Base-by-base conservation (phyloP, 1,139 yeast genomes). In the Tardiomyces depauwii region DNA sequence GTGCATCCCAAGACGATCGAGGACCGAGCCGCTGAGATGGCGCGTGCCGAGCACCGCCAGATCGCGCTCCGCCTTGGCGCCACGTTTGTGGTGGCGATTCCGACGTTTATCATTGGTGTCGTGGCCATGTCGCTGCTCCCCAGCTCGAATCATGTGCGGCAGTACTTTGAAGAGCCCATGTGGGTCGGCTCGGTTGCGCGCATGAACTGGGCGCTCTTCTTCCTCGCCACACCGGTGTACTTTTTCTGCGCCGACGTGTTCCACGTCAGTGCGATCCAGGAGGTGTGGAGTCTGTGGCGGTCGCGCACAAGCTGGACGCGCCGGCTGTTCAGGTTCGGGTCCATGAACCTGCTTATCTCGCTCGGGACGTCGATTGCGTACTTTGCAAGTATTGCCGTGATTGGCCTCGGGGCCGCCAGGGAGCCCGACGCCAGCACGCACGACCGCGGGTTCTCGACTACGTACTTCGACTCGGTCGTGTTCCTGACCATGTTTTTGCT, bases 401-500 rank as follows among this genome's bases (percentile, higher is more conserved):
- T 83, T 25, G 69, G 65, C 1, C 56, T 81, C 19, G 71, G 80
- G 39, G 73, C 85, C 7, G 44, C 45, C 13, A 43, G 50, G 0
- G 59, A 57, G 28, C 66, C 71, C 23, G 48, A 60, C 5, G 16
- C 36, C 4, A 10, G 5, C 16, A 57, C 42, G 36, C n/a, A 42
- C 32, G 41, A 47, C 46, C 47, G 50, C 58, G 85, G 80, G 0
- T 72, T 73, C 47, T 72, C 78, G 23, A 78, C 84, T 1, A 78
- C 86, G 0, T 83, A 81, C 55, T 83, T 83, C 60, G 93, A 83
- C 58, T 79, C 89, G 1, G 91, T 82, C 38, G 87, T 83, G 2
- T 83, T 83, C 56, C 67, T 83, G 53, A 76, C 88, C 0, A 77
- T 83, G 56, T 83, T 83, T 61, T 64, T 83, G 47, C 68, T 83